A percentile compares a stretch with the other conserved stretches of the same genome.
Conservation (phyloP, 2,329 filamentous ascomycete genomes). For the Colletotrichum falcatum region DNA sequence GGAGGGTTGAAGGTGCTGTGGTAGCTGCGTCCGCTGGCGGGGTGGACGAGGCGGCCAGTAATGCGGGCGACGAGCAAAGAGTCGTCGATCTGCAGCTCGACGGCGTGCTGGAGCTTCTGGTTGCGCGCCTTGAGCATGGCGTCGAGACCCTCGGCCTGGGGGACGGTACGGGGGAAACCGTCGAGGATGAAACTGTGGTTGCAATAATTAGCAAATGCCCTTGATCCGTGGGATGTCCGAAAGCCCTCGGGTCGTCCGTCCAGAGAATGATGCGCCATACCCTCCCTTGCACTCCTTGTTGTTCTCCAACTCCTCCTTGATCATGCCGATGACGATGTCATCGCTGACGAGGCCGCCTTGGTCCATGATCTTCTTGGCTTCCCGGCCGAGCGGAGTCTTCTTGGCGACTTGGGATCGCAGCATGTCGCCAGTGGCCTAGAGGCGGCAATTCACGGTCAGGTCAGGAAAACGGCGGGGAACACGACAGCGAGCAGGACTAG, state of each 20-base stretch:
- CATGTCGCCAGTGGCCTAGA: slow-evolving; percentile 97
- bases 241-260: slow-evolving; percentile 6
- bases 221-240: background rate
- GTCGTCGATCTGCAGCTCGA: slow-evolving; percentile 98
- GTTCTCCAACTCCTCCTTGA: slow-evolving; percentile 93
- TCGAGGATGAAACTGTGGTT: slow-evolving; percentile 91
- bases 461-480: slow-evolving; percentile 33
- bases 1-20: slow-evolving; percentile 99
- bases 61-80: slow-evolving; percentile 93
- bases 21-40: slow-evolving; percentile 95
- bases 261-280: slow-evolving; percentile 63
- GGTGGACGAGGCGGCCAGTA: slow-evolving; percentile 95
- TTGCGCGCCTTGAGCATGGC: slow-evolving; percentile 84
- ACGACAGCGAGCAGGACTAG: background rate
- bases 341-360: slow-evolving; percentile 97
- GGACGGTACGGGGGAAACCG: slow-evolving; percentile 96
- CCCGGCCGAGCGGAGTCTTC: slow-evolving; percentile 92
- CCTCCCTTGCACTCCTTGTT: slow-evolving; percentile 97
- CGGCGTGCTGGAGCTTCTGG: slow-evolving; percentile 91
- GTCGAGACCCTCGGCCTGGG: slow-evolving; percentile 95
- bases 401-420: slow-evolving; percentile 97
- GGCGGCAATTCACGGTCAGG: slow-evolving; percentile 39
- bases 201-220: slow-evolving; percentile 17
- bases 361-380: slow-evolving; percentile 99
- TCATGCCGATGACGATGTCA: slow-evolving; percentile 99